These are phyloP conservation scores for Ascochyta fabae DNA, from an alignment of 2,329 filamentous ascomycete species.

Conservation along the genomic window DNA sequence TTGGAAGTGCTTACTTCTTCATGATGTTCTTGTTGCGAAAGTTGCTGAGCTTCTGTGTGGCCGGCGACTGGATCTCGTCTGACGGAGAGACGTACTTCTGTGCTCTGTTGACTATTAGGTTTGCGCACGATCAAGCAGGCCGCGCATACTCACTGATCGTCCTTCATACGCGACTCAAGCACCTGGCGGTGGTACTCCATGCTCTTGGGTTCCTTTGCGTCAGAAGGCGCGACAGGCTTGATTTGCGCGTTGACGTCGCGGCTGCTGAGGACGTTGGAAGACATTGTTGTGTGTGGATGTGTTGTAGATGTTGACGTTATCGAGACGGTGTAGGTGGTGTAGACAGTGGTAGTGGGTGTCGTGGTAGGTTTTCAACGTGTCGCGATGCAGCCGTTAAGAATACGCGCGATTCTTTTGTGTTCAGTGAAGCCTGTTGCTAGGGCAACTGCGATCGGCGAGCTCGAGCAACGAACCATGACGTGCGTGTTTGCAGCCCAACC, in stretches of 20 bases:
- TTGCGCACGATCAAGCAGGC: background rate
- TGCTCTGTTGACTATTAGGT: slow-evolving; percentile 46
- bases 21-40: slow-evolving; percentile 80
- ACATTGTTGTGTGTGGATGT: slow-evolving; percentile 55
- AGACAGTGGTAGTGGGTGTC: slow-evolving; percentile 3
- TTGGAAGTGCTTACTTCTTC: slow-evolving; percentile 63
- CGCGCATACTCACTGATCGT: slow-evolving; percentile 64
- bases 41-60: slow-evolving; percentile 80
- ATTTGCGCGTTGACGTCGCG: slow-evolving; percentile 68
- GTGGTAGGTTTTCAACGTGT: slow-evolving; percentile 12
- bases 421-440: slow-evolving; percentile 13
- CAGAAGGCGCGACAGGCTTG: slow-evolving; percentile 32
- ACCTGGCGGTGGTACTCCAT: slow-evolving; percentile 81
- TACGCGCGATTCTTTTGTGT: slow-evolving; percentile 15
- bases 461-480: slow-evolving; percentile 18
- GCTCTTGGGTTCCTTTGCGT: slow-evolving; percentile 49
- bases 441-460: slow-evolving; percentile 17
- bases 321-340: slow-evolving; percentile 2
- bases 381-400: slow-evolving; percentile 13
- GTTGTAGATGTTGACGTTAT: slow-evolving; percentile 3
- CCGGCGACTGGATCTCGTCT: slow-evolving; percentile 88
- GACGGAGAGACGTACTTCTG: slow-evolving; percentile 78
- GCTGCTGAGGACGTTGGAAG: slow-evolving; percentile 66
- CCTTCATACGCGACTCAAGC: slow-evolving; percentile 73
- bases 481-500: slow-evolving; percentile 8